phyloP scores from a whole-genome alignment of 2,329 filamentous ascomycete genomes.

The Gyromitra esculenta region DNA sequence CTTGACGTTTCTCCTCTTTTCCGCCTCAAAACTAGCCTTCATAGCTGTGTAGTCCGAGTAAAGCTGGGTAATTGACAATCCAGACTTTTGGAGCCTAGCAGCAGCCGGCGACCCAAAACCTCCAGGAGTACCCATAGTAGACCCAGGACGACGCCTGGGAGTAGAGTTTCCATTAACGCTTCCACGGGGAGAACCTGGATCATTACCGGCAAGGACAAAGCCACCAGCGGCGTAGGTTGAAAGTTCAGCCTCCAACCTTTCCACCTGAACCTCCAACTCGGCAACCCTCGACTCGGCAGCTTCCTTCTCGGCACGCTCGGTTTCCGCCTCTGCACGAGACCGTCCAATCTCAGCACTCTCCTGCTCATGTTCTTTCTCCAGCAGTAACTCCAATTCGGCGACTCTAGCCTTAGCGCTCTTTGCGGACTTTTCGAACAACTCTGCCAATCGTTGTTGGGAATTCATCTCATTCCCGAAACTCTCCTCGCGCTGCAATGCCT shows the following conservation, averaged over 20 bases:
- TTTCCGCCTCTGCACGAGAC: slow-evolving; percentile 66
- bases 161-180: slow-evolving; percentile 64
- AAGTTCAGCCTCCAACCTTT: slow-evolving; percentile 69
- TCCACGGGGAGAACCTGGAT: slow-evolving; percentile 65
- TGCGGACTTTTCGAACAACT: slow-evolving; percentile 80
- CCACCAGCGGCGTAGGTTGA: slow-evolving; percentile 60
- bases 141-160: slow-evolving; percentile 67
- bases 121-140: slow-evolving; percentile 62
- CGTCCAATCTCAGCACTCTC: slow-evolving; percentile 67
- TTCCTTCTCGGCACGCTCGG: slow-evolving; percentile 70
- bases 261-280: slow-evolving; percentile 72
- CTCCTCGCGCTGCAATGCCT: slow-evolving; percentile 82
- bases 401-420: slow-evolving; percentile 72
- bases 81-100: slow-evolving; percentile 57
- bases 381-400: slow-evolving; percentile 63
- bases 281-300: slow-evolving; percentile 71
- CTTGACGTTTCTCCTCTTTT: slow-evolving; percentile 78
- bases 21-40: slow-evolving; percentile 77
- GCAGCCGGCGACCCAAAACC: slow-evolving; percentile 56
- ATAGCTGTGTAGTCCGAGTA: slow-evolving; percentile 68
- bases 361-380: slow-evolving; percentile 67
- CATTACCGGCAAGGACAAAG: slow-evolving; percentile 59
- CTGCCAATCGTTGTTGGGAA: slow-evolving; percentile 79
- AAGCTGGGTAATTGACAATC: slow-evolving; percentile 67
- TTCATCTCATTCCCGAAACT: slow-evolving; percentile 88